These are phyloP conservation scores for Plasmodium berghei DNA, from an alignment of 169 alveolate species.

Conservation along the genomic window DNA sequence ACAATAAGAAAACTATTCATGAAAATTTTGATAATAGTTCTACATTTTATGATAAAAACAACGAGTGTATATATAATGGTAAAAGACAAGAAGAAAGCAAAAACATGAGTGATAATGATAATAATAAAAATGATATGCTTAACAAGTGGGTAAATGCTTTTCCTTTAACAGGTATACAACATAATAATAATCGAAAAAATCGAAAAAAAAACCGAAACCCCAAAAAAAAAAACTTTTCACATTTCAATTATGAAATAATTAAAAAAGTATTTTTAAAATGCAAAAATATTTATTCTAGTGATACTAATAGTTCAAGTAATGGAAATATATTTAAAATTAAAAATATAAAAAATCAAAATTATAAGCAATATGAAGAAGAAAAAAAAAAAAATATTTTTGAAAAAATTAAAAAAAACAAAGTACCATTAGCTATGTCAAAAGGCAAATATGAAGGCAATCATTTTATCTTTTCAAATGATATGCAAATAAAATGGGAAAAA, in stretches of 20 bases:
- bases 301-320: conserved; percentile 8
- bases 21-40: background rate
- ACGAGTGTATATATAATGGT: background rate
- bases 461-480: background rate
- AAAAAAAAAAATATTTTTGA: background rate
- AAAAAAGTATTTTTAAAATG: conserved; percentile 23
- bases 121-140: background rate
- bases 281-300: conserved; percentile 51
- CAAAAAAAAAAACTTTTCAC: conserved; percentile 17
- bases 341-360: conserved; percentile 22
- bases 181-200: background rate
- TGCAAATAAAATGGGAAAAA: background rate
- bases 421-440: background rate
- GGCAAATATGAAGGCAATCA: background rate
- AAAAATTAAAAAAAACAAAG: background rate
- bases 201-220: background rate
- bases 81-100: background rate
- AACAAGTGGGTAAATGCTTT: background rate
- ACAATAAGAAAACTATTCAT: background rate
- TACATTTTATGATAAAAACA: background rate
- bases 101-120: background rate
- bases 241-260: conserved; percentile 17
- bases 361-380: conserved; percentile 33
- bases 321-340: conserved; percentile 16
- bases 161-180: background rate